phyloP scores from a whole-genome alignment of 192 early-diverging fungal species.

The Geosiphon pyriformis region DNA sequence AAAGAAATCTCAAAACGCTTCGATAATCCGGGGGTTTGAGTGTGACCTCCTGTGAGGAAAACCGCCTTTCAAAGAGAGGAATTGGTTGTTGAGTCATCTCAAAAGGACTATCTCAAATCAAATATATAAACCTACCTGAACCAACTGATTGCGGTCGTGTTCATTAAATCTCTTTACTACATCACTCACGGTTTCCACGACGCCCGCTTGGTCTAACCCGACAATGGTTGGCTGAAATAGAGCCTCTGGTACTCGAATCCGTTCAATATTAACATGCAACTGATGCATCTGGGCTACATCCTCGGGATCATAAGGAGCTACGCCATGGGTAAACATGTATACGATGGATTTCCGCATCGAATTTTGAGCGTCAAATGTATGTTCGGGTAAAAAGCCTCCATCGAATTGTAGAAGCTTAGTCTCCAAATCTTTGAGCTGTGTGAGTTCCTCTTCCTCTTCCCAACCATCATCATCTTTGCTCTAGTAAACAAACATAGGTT shows the following conservation, averaged over 20 bases:
- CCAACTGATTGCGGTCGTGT: constrained; percentile 37
- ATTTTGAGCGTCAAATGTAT: constrained; percentile 60
- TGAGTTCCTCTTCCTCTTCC: constrained; percentile 70
- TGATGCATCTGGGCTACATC: constrained; percentile 69
- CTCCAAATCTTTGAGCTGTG: constrained; percentile 64
- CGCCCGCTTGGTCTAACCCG: constrained; percentile 84
- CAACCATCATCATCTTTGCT: constrained; percentile 75
- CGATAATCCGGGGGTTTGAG: constrained; percentile 56
- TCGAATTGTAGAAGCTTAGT: constrained; percentile 66
- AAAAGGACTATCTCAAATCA: background rate
- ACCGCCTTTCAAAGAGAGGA: constrained; percentile 44
- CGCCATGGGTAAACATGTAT: constrained; percentile 65
- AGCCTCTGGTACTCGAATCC: constrained; percentile 81
- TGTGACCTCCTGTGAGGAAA: constrained; percentile 76
- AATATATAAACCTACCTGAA: constrained; percentile 42
- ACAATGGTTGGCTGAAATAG: constrained; percentile 85
- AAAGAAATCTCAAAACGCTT: constrained; percentile 61
- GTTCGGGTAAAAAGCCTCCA: constrained; percentile 65
- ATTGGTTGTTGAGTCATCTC: background rate
- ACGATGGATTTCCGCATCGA: constrained; percentile 67
- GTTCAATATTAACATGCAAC: constrained; percentile 87
- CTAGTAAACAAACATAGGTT: constrained; percentile 30
- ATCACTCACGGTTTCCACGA: constrained; percentile 72
- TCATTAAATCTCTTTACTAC: constrained; percentile 54
- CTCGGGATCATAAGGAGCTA: constrained; percentile 53